Base-by-base conservation (phyloP, 1,284 basidiomycete species). In the Ceratobasidium theobromae region DNA sequence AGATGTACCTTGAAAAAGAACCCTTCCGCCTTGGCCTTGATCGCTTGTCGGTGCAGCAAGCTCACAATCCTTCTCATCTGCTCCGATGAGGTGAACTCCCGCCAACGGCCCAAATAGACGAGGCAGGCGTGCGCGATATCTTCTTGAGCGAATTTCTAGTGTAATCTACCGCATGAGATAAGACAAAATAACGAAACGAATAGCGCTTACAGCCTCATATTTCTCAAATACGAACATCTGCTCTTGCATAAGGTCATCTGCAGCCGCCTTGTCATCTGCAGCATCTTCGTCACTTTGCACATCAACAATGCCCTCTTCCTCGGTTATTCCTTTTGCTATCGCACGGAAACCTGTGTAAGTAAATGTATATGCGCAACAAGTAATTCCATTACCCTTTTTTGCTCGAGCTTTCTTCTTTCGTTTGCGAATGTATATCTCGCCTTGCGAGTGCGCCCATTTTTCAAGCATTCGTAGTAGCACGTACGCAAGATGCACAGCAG, bases 191-290 rank as follows among this genome's bases (percentile, higher is more conserved):
- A 12, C 25, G 33, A n/a, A 58, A 14, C 55, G 18, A 27, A 54
- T 25, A 69, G 27, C 41, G 75, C 87, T 70, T 70, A 94, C 94
- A 81, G 83, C 81, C 76, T 97, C 91, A 70, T 93, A 95, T 18
- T 87, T 84, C 69, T 93, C 87, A 74, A 98, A 94, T 0, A 90
- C 90, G 77, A 96, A 95, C 74, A 88, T 84, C 43, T 91, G 93
- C 74, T 97, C 95, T 54, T 84, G 81, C 35, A 84, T 79, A 23
- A 87, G 84, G 58, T 88, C 86, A 33, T 82, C 82, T 25, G 91
- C 88, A 49, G 82, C 73, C 14, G 75, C 75, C n/a, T 74, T 71
- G 12, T 74, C 74, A 35, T 81, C 82, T 45, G 83, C 81, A 40
- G 82, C 46, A 1, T 71, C 70, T 14, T 73, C 72, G 12, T 70